Evolutionary conservation across 2,329 filamentous ascomycete species (phyloP), one percentile per base, ranked within the genome.

Genomic region (Pestalotiopsis sp.): DNA sequence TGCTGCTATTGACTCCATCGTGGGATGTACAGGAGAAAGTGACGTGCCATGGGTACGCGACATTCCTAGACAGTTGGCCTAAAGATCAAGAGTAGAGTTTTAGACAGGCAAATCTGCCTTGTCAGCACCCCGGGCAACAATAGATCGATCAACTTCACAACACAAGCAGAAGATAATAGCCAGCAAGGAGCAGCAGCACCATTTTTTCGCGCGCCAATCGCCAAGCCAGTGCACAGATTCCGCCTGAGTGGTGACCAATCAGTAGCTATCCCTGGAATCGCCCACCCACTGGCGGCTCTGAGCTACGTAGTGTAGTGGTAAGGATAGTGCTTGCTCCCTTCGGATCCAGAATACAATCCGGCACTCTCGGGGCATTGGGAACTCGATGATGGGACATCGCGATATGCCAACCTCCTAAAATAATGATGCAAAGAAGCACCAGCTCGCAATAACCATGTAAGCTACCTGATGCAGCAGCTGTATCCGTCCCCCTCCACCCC

Each of bases 361-460:
- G 59, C 59, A 62, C 38, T 62, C 59, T 62, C 59, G 59, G 59
- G 59, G 59, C 25, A 20, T 20, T 36, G n/a, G 36, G 62, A n/a
- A 52, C 38, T 62, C 27, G 62, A 55, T 52, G 49, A 65, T 65
- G 64, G 45, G 64, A 55, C 36, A 14, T 58, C 23, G 31, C 64
- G 64, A 65, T 58, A 57, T 27, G 31, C 45, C 49, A 31, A 36
- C 45, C 20, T 57, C n/a, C 64, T 65, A 65, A 36, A 38, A 65
- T 45, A n/a, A 66, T 66, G 52, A 59, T 66, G 64, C 52, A 59
- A 55, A 55, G 52, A 38, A 60, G 27, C 31, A 60, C 31, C 39
- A 59, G 31, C 55, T 59, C 55, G 52, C 45, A 14, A 60, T 23
- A n/a, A 66, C 39, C 64, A 66, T 66, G 64, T 66, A 66, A 66